Evolutionary conservation across 148 eudicot genomes (phyloP).

Genomic region (Oxyria digyna): DNA sequence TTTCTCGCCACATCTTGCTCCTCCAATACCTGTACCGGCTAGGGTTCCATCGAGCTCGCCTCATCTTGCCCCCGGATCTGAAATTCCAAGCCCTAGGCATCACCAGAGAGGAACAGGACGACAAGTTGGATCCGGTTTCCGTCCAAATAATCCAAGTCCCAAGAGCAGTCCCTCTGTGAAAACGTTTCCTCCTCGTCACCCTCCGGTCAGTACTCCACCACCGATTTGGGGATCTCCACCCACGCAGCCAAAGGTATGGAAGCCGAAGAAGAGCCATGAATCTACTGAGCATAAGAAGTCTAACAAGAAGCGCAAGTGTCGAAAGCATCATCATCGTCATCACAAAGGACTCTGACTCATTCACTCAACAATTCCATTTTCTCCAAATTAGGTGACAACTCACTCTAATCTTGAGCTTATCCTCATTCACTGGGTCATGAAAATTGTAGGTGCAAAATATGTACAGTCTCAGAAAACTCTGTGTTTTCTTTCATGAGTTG

Average conservation of each 20-base stretch:
- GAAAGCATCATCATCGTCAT: neutral
- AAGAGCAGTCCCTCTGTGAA: constrained; percentile 3
- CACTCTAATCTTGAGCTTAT: too few relatives aligned
- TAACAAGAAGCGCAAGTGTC: constrained; percentile 5
- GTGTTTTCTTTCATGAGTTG: neutral
- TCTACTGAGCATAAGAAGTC: neutral
- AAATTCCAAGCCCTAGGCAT: neutral
- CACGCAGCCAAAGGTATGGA: neutral
- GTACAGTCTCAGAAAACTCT: neutral
- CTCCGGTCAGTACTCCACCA: constrained; percentile 2
- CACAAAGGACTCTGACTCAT: constrained; percentile 8
- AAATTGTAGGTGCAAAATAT: too few relatives aligned
- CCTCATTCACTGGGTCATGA: too few relatives aligned
- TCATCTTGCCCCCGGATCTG: neutral
- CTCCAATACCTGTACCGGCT: constrained; percentile 5
- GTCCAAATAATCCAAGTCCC: neutral
- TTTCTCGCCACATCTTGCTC: neutral
- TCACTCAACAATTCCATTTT: neutral
- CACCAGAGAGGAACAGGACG: neutral
- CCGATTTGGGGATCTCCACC: neutral
- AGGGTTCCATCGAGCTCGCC: constrained; percentile 7
- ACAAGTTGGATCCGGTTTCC: neutral
- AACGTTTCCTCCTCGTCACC: neutral
- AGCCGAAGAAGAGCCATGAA: neutral
- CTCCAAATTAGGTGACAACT: neutral